Conservation (phyloP, 352 stramenopile genomes). For the Globisporangium solare region DNA sequence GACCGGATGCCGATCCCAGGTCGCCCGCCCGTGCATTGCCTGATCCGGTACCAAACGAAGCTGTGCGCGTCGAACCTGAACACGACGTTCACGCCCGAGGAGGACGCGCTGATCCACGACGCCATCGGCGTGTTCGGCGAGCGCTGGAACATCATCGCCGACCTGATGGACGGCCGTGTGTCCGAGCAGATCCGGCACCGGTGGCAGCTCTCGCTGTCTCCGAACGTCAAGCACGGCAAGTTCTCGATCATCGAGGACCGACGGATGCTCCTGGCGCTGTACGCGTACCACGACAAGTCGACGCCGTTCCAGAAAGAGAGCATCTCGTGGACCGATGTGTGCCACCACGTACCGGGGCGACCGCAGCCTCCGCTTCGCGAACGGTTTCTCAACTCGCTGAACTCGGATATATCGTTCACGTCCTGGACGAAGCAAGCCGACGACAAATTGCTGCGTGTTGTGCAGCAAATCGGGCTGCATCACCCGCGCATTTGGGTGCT, state of each 20-base stretch:
- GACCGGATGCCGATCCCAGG: conserved; percentile 37
- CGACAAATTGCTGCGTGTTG: conserved; percentile 25
- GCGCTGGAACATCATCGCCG: conserved; percentile 74
- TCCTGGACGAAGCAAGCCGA: conserved; percentile 58
- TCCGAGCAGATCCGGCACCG: conserved; percentile 73
- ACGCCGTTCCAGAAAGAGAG: conserved; percentile 40
- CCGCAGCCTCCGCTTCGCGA: conserved; percentile 52
- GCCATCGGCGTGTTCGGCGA: conserved; percentile 68
- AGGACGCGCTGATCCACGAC: conserved; percentile 44
- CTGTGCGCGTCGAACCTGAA: conserved; percentile 37
- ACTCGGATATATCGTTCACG: conserved; percentile 56
- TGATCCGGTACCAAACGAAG: conserved; percentile 53
- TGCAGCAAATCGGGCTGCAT: conserved; percentile 35
- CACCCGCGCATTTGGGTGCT: conserved; percentile 34
- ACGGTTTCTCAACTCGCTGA: conserved; percentile 64
- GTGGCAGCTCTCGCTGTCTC: conserved; percentile 64
- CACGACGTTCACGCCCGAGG: conserved; percentile 40
- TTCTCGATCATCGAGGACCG: conserved; percentile 73
- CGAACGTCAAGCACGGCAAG: conserved; percentile 59
- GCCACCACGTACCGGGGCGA: conserved; percentile 53
- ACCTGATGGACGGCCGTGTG: conserved; percentile 67
- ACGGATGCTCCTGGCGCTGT: conserved; percentile 52
- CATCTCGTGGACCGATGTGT: conserved; percentile 59
- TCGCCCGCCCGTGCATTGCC: conserved; percentile 45
- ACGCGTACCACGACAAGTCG: conserved; percentile 38